These are phyloP conservation scores for Myxozyma nipponensis DNA, from an alignment of 805 yeast genomes.

Conservation along the genomic window DNA sequence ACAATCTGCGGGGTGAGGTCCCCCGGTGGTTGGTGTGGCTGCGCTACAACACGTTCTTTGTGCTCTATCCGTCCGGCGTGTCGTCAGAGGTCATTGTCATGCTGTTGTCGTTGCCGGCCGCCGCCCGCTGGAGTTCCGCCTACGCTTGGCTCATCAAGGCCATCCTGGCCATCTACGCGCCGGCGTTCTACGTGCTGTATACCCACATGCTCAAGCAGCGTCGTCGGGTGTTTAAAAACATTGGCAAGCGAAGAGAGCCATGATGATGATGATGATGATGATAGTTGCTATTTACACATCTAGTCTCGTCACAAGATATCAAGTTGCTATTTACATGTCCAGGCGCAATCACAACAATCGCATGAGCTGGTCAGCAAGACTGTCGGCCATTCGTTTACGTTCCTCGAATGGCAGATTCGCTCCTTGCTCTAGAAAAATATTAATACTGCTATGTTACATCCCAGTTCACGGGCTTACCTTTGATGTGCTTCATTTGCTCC, in stretches of 20 bases:
- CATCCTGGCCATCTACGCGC: conserved; percentile 65
- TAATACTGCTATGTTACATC: neutral
- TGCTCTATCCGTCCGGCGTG: conserved; percentile 91
- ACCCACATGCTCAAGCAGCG: conserved; percentile 89
- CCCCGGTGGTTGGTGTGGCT: conserved; percentile 61
- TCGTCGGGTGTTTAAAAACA: conserved; percentile 51
- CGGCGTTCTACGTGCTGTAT: conserved; percentile 71
- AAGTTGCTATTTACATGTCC: too few species aligned
- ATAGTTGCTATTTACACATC: too few species aligned
- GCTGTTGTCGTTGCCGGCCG: conserved; percentile 66
- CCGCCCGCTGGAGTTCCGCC: conserved; percentile 44
- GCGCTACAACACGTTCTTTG: conserved; percentile 77
- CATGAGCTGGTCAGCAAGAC: conserved; percentile 36
- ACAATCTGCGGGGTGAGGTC: conserved; percentile 53
- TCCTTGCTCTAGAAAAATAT: conserved; percentile 16
- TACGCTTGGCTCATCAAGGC: conserved; percentile 55
- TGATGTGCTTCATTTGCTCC: conserved; percentile 31
- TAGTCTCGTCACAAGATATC: too few species aligned
- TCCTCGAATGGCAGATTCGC: conserved; percentile 31
- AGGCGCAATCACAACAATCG: conserved; percentile 14
- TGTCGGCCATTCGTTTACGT: conserved; percentile 35
- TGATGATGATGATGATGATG: too few species aligned
- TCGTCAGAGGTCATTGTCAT: conserved; percentile 72
- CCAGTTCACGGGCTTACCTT: conserved; percentile 27
- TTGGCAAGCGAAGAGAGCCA: conserved; percentile 29